phyloP scores from a whole-genome alignment of 805 yeast species.

The Saturnispora mendoncae region DNA sequence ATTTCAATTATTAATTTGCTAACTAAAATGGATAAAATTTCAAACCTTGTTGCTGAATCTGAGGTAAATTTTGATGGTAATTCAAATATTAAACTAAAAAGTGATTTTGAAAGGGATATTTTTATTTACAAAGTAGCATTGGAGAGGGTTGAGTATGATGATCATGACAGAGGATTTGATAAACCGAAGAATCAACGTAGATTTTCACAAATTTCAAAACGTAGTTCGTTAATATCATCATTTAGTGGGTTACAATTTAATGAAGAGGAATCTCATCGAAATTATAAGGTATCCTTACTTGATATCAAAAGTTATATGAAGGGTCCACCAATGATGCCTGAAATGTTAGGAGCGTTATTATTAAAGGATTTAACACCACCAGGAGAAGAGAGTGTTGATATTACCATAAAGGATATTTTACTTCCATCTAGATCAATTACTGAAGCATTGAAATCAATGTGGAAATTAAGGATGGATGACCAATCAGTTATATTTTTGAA shows the following conservation, averaged over 20 bases:
- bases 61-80: neutral
- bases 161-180: neutral
- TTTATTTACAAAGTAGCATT: neutral
- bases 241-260: neutral
- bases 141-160: constrained; percentile 7
- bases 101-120: constrained; percentile 6
- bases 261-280: constrained; percentile 2
- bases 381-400: constrained; percentile 71
- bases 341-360: constrained; percentile 76
- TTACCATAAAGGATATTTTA: constrained; percentile 73
- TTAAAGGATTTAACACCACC: constrained; percentile 79
- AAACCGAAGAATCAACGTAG: constrained; percentile 6
- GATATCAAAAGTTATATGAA: constrained; percentile 62
- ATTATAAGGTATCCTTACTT: constrained; percentile 30
- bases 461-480: constrained; percentile 87
- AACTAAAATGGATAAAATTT: constrained; percentile 5
- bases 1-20: constrained; percentile 2
- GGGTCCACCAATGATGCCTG: constrained; percentile 60
- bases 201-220: constrained; percentile 5
- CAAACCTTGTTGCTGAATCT: neutral
- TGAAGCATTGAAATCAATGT: constrained; percentile 86
- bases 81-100: neutral
- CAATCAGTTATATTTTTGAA: constrained; percentile 89
- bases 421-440: constrained; percentile 93
- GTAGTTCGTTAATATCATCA: constrained; percentile 4